Evolutionary conservation across 805 yeast genomes (phyloP).

Genomic region (Dipodascopsis uninucleata): DNA sequence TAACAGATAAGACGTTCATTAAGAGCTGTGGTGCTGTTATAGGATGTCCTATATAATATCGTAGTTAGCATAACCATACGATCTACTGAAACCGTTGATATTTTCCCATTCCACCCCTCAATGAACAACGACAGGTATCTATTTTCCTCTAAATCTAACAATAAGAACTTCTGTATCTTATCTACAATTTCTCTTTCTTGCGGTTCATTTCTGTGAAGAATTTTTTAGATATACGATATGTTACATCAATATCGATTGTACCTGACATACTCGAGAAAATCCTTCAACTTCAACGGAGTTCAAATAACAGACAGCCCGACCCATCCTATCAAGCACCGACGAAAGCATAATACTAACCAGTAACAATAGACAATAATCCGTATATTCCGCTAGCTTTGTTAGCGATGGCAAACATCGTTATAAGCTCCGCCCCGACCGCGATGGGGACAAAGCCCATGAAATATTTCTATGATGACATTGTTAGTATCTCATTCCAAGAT

Average conservation of each 20-base stretch:
- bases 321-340: neutral
- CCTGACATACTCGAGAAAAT: too few relatives aligned
- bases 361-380: conserved; percentile 79
- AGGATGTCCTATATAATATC: conserved; percentile 79
- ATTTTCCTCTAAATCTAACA: too few relatives aligned
- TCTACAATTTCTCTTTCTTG: too few relatives aligned
- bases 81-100: too few relatives aligned
- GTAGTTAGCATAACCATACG: too few relatives aligned
- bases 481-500: neutral
- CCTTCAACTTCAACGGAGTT: too few relatives aligned
- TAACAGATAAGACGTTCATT: conserved; percentile 62
- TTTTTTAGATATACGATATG: too few relatives aligned
- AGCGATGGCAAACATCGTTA: conserved; percentile 68
- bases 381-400: conserved; percentile 87
- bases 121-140: too few relatives aligned
- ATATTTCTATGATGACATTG: conserved; percentile 17
- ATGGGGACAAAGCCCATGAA: conserved; percentile 74
- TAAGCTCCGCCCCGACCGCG: conserved; percentile 80
- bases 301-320: neutral
- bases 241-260: too few relatives aligned
- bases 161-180: too few relatives aligned
- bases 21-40: conserved; percentile 78
- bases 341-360: conserved; percentile 37
- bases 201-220: too few relatives aligned
- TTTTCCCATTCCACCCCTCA: too few relatives aligned